Percentiles rank a stretch among this genome's conserved stretches.
Evolutionary conservation across 75 land plant genomes (phyloP).

Genomic region (Pinus tabuliformis): DNA sequence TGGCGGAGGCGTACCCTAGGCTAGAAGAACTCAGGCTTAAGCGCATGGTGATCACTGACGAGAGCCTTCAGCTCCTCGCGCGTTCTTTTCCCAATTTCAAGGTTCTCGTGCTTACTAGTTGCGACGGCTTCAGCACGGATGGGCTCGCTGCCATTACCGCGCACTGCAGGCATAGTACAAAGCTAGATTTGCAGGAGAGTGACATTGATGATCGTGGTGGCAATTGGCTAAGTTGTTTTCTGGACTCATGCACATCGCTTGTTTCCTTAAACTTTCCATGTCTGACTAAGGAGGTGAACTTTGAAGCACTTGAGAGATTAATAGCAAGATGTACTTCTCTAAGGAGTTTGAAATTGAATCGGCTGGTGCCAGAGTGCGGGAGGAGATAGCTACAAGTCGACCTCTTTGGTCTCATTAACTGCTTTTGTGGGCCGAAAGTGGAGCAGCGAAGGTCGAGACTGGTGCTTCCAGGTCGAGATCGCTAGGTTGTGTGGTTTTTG

Average conservation of each 20-base stretch:
- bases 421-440: no score
- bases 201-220: slow-evolving; percentile 29
- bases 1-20: slow-evolving; percentile 51
- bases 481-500: no score
- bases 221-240: slow-evolving; percentile 53
- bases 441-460: no score
- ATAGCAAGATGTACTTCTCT: slow-evolving; percentile 40
- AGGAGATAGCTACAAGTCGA: no score
- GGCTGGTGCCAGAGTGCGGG: slow-evolving; percentile 32
- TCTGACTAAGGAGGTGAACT: slow-evolving; percentile 37
- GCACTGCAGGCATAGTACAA: slow-evolving; percentile 71
- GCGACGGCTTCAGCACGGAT: slow-evolving; percentile 81
- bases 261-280: slow-evolving; percentile 55
- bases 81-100: slow-evolving; percentile 60
- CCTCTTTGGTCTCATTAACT: no score
- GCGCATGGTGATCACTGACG: slow-evolving; percentile 83
- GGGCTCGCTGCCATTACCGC: slow-evolving; percentile 79
- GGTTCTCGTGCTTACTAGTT: slow-evolving; percentile 50
- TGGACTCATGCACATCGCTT: slow-evolving; percentile 41
- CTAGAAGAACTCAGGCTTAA: slow-evolving; percentile 79
- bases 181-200: slow-evolving; percentile 54
- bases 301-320: slow-evolving; percentile 40
- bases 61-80: slow-evolving; percentile 57
- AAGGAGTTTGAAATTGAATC: slow-evolving; percentile 46
- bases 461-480: no score